Percentiles rank a stretch among this genome's conserved stretches.
Evolutionary conservation across 345 rosid genomes (phyloP).

Genomic region (Gossypium turneri): DNA sequence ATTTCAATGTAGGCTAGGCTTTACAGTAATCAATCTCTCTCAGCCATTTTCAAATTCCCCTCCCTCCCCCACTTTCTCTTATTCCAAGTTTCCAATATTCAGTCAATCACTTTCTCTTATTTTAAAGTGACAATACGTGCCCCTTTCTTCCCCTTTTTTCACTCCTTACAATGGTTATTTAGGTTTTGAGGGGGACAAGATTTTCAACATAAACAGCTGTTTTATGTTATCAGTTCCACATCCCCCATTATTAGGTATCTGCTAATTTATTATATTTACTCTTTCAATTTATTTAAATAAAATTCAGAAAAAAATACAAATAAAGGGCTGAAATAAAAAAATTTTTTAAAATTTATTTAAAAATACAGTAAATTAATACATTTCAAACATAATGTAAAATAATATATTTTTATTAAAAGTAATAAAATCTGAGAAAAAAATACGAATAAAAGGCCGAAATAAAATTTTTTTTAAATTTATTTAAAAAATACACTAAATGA

Average conservation of each 20-base stretch:
- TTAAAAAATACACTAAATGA: too few species aligned
- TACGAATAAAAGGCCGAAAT: too few species aligned
- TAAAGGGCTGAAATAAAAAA: too few species aligned
- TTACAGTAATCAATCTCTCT: not conserved
- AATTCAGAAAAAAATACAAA: too few species aligned
- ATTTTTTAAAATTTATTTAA: too few species aligned
- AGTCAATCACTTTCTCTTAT: not conserved
- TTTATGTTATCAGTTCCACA: not conserved
- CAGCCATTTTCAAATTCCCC: not conserved
- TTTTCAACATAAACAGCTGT: conserved; percentile 22
- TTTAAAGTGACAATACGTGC: conserved; percentile 3
- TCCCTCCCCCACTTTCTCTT: conserved; percentile 27
- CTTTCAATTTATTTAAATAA: not conserved
- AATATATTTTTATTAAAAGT: too few species aligned
- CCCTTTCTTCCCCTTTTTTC: conserved; percentile 20
- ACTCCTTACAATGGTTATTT: conserved; percentile 11
- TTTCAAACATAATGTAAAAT: too few species aligned
- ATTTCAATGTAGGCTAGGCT: not conserved
- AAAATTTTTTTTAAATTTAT: too few species aligned
- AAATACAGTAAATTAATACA: too few species aligned
- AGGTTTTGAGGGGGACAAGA: conserved; percentile 17
- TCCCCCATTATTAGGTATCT: not conserved
- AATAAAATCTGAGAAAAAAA: too few species aligned
- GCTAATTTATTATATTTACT: not conserved
- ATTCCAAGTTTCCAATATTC: conserved; percentile 31